Evolutionary conservation across 495 filamentous ascomycete genomes (phyloP).

Genomic region (Neurospora sp.): DNA sequence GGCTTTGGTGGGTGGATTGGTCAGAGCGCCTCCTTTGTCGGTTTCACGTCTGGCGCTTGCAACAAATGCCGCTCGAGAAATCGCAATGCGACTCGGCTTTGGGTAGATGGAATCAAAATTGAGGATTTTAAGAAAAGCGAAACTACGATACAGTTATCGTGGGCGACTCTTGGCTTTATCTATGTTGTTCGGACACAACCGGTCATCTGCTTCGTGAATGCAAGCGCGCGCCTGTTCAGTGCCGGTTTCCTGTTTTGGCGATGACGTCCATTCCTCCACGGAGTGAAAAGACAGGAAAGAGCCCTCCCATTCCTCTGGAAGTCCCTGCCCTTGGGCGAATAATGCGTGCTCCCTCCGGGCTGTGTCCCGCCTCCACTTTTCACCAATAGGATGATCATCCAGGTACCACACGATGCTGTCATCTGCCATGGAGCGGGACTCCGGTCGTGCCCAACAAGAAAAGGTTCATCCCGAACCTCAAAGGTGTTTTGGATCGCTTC

Average conservation of each 20-base stretch:
- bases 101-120: not conserved
- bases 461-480: not conserved
- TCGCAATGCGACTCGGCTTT: not conserved
- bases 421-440: not conserved
- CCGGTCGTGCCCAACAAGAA: not conserved
- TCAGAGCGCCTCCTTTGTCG: conserved; percentile 4
- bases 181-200: not conserved
- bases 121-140: not conserved
- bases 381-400: not conserved
- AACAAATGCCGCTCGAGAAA: not conserved
- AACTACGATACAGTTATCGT: not conserved
- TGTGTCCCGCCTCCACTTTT: not conserved
- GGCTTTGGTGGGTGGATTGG: conserved; percentile 7
- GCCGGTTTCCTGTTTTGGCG: conserved; percentile 3
- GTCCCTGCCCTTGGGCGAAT: not conserved
- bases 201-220: conserved; percentile 1
- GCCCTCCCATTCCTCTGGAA: not conserved
- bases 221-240: not conserved
- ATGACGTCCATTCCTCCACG: conserved; percentile 1
- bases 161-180: conserved; percentile 1
- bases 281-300: not conserved
- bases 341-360: not conserved
- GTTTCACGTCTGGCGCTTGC: conserved; percentile 13
- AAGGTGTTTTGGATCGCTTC: not conserved
- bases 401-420: not conserved